Percentiles rank a stretch among this genome's conserved stretches.
These are phyloP conservation scores for Penicillium sp. DNA, from an alignment of 2,329 filamentous ascomycete genomes.

Conservation along the genomic window DNA sequence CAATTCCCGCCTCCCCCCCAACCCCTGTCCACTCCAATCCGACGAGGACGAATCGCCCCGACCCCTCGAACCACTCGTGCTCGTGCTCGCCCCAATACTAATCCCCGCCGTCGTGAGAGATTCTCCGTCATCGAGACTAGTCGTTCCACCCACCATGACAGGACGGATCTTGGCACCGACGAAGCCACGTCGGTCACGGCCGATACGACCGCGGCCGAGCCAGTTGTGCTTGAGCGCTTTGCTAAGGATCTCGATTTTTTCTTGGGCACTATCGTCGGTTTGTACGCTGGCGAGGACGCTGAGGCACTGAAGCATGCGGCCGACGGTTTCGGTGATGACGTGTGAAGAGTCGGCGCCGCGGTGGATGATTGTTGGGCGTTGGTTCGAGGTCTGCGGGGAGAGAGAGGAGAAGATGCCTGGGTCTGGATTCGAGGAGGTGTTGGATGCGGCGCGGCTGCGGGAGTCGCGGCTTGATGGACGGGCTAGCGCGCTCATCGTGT, in stretches of 20 bases:
- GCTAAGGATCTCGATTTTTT: conserved; percentile 79
- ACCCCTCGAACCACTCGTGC: conserved; percentile 22
- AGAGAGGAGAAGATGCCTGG: conserved; percentile 47
- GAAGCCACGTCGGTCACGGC: conserved; percentile 84
- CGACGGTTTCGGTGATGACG: conserved; percentile 92
- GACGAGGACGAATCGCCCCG: conserved; percentile 28
- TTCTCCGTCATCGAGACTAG: conserved; percentile 30
- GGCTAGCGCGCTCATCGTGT: conserved; percentile 47
- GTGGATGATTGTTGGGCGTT: conserved; percentile 38
- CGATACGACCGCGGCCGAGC: conserved; percentile 86
- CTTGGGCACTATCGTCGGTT: conserved; percentile 70
- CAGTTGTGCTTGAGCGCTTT: conserved; percentile 94
- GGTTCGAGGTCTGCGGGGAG: conserved; percentile 33
- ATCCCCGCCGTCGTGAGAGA: conserved; percentile 27
- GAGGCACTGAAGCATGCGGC: conserved; percentile 93
- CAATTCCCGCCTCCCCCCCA: conserved; percentile 31
- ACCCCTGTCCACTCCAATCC: conserved; percentile 23
- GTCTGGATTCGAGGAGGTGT: conserved; percentile 64
- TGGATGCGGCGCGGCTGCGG: conserved; percentile 80
- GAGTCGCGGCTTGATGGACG: conserved; percentile 27
- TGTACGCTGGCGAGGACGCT: conserved; percentile 81
- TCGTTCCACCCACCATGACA: conserved; percentile 30
- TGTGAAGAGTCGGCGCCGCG: conserved; percentile 51
- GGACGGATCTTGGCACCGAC: conserved; percentile 66
- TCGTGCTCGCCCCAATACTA: conserved; percentile 28